Base-by-base conservation (phyloP, 169 alveolate species). In the Theileria luwenshuni region DNA sequence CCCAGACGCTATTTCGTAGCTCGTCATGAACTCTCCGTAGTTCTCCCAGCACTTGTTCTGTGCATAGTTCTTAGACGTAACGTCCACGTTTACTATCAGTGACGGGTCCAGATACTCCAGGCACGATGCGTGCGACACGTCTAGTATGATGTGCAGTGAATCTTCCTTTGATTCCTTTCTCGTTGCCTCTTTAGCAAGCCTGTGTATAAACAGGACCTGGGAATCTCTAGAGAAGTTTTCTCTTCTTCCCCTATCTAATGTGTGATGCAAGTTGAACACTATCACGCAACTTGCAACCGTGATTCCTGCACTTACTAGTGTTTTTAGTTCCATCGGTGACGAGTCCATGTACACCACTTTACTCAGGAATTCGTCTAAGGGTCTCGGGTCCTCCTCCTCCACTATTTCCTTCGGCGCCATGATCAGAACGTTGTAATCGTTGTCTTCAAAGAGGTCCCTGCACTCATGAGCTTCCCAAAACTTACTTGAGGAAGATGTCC, bases 1-100 rank as follows among this genome's bases (percentile, higher is more conserved):
- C 35, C 92, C 94, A n/a, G 94, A 85, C 3, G 90, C 91, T 52
- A 89, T 71, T 60, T 89, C 92, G 62, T 83, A 85, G 38, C 91
- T 85, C 19, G 86, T 69, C 71, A 89, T 89, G 63, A 85, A 89
- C 63, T 89, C 94, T 8, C 92, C 91, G 74, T 83, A 89, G 62
- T 85, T 89, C 69, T 83, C 90, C 94, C 94, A 89, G 0, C 79
- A 73, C 38, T 84, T 83, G 56, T 89, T 84, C 89, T 81, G 83
- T 33, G 84, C 89, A 23, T 85, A 84, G 64, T 83, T 72, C 59
- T 76, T 80, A 42, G 84, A 79, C 49, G 85, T 71, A 33, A 84
- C 86, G 43, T 84, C 92, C 69, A 85, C 79, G 0, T 90, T 79
- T 12, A 86, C 74, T 38, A 81, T 80, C 72, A 89, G 67, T 48